Conservation (phyloP, 768 basidiomycete genomes). For the Galerina sulciceps region DNA sequence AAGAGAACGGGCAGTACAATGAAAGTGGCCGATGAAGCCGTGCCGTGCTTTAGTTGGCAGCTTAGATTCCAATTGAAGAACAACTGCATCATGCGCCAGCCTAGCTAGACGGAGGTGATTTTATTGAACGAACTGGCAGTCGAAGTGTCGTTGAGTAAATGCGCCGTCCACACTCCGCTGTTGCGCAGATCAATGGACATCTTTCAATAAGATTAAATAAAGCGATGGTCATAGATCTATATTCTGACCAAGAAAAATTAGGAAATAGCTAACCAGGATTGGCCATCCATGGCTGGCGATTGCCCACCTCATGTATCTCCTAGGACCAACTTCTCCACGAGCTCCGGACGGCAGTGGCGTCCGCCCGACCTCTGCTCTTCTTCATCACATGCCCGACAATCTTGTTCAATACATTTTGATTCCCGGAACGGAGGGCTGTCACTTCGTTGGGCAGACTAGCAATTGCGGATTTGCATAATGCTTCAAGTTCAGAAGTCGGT, state of each 20-base stretch:
- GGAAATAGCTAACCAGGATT: background rate
- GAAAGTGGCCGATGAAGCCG: too few species aligned
- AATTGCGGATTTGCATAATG: slow-evolving; percentile 69
- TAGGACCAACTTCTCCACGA: slow-evolving; percentile 51
- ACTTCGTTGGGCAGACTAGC: slow-evolving; percentile 68
- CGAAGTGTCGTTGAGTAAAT: too few species aligned
- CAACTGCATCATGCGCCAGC: too few species aligned
- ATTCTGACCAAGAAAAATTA: background rate
- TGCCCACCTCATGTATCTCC: background rate
- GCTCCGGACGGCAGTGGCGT: slow-evolving; percentile 64
- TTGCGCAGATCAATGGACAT: too few species aligned
- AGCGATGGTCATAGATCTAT: too few species aligned
- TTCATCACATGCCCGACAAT: slow-evolving; percentile 89
- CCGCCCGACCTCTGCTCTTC: slow-evolving; percentile 74
- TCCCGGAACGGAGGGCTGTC: slow-evolving; percentile 67
- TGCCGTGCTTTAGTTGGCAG: too few species aligned
- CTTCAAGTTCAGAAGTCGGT: slow-evolving; percentile 39
- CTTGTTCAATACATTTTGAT: slow-evolving; percentile 77
- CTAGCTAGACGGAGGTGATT: too few species aligned
- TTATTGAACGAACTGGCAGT: too few species aligned
- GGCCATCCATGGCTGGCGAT: background rate
- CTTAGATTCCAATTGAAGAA: too few species aligned
- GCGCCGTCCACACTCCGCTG: too few species aligned
- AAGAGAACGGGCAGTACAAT: too few species aligned
- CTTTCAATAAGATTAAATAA: too few species aligned